phyloP scores from a whole-genome alignment of 768 basidiomycete genomes.

The Calvatia gigantea region DNA sequence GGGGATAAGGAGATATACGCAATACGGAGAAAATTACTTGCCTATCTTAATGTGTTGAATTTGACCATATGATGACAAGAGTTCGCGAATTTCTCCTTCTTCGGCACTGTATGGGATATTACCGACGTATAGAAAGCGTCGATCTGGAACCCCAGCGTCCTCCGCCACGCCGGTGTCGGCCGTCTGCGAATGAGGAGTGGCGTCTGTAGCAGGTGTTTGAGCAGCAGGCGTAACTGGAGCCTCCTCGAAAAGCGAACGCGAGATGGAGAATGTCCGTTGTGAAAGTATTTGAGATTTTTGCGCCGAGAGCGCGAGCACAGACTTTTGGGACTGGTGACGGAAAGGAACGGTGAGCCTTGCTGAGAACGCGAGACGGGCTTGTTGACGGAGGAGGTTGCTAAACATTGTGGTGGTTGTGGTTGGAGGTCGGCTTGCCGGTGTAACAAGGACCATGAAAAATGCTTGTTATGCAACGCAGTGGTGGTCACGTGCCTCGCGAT shows the following conservation, averaged over 20 bases:
- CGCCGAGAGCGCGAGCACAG: conserved; percentile 3
- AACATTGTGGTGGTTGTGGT: conserved; percentile 28
- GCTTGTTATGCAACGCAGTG: neutral
- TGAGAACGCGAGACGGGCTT: conserved; percentile 29
- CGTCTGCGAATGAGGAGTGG: no score
- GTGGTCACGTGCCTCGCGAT: neutral
- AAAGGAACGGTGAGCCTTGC: conserved; percentile 19
- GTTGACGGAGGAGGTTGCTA: conserved; percentile 31
- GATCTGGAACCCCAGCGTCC: no score
- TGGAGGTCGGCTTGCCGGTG: neutral
- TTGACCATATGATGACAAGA: conserved; percentile 41
- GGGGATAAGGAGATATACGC: neutral
- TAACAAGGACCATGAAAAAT: neutral
- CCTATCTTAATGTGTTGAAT: conserved; percentile 35
- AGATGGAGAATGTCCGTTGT: conserved; percentile 23
- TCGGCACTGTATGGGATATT: conserved; percentile 51
- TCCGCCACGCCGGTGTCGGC: neutral
- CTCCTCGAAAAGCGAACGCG: conserved; percentile 5
- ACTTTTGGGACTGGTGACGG: conserved; percentile 10
- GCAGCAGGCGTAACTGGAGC: neutral
- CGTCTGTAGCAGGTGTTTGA: neutral
- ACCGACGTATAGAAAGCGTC: conserved; percentile 39
- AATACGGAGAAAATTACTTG: conserved; percentile 23
- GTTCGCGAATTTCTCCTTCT: conserved; percentile 35
- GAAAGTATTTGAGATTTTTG: conserved; percentile 2